A percentile compares a stretch with the other conserved stretches of the same genome.
Evolutionary conservation across 1,139 yeast species (phyloP).

Genomic region (Wickerhamomyces sp.): DNA sequence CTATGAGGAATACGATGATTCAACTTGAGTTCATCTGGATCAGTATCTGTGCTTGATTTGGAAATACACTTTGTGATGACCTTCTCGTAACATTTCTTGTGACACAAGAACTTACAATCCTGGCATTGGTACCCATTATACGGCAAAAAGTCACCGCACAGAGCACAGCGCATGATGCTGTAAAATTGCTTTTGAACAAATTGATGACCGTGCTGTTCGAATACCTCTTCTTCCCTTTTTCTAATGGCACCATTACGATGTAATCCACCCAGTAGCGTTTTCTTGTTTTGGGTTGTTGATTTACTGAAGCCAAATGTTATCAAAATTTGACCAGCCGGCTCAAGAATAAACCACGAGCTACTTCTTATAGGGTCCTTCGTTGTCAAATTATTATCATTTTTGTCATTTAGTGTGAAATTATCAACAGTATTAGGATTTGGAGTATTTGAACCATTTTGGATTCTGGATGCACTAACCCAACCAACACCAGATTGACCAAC

Average conservation of each 20-base stretch:
- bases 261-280: conserved; percentile 46
- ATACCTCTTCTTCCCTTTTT: conserved; percentile 89
- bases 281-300: conserved; percentile 42
- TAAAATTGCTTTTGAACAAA: conserved; percentile 94
- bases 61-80: conserved; percentile 96
- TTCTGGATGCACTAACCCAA: conserved; percentile 79
- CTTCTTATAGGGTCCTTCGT: conserved; percentile 31
- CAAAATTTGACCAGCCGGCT: conserved; percentile 89
- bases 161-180: conserved; percentile 94
- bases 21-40: conserved; percentile 82
- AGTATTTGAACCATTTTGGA: conserved; percentile 28
- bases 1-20: conserved; percentile 97
- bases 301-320: conserved; percentile 78
- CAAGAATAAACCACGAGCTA: conserved; percentile 87
- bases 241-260: conserved; percentile 99
- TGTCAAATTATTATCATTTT: conserved; percentile 5
- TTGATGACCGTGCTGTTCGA: conserved; percentile 95
- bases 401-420: conserved; percentile 19
- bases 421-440: conserved; percentile 18
- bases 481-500: conserved; percentile 79
- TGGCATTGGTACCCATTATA: conserved; percentile 96
- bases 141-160: conserved; percentile 91
- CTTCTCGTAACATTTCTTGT: conserved; percentile 87
- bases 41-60: conserved; percentile 78
- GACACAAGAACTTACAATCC: conserved; percentile 92